These are phyloP conservation scores for Coffea humblotiana DNA, from an alignment of 305 asterid genomes.

Conservation along the genomic window DNA sequence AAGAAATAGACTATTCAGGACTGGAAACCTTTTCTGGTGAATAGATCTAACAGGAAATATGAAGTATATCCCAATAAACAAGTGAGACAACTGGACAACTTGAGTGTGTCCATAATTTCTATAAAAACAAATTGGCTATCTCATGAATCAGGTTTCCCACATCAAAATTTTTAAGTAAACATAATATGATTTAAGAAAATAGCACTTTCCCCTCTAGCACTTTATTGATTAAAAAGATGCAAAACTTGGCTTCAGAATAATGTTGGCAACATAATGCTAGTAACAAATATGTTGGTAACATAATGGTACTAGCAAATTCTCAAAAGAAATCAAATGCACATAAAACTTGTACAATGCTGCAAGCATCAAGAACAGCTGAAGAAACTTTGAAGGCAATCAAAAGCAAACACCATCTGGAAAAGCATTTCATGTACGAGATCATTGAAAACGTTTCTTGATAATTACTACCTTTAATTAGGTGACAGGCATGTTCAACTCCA, in stretches of 20 bases:
- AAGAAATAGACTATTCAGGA: background rate
- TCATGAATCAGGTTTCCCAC: no score
- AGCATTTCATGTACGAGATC: background rate
- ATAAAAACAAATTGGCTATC: background rate
- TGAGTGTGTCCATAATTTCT: background rate
- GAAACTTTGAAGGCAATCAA: background rate
- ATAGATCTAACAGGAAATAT: background rate
- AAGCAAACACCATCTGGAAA: background rate
- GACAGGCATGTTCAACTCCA: background rate
- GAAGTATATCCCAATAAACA: background rate
- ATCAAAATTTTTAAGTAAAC: no score
- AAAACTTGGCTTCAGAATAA: background rate
- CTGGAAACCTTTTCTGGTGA: background rate
- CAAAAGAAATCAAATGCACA: background rate
- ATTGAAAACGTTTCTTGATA: no score
- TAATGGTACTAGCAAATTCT: background rate
- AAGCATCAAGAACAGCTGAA: background rate
- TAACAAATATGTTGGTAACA: no score
- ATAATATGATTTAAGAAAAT: no score
- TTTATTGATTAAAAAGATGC: background rate
- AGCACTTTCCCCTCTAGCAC: background rate
- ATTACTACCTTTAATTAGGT: background rate
- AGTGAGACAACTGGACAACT: background rate
- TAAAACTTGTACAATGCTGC: background rate
- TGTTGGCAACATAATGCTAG: background rate